Evolutionary conservation across 1,139 yeast species (phyloP).

Genomic region (Yamadazyma conglobata): DNA sequence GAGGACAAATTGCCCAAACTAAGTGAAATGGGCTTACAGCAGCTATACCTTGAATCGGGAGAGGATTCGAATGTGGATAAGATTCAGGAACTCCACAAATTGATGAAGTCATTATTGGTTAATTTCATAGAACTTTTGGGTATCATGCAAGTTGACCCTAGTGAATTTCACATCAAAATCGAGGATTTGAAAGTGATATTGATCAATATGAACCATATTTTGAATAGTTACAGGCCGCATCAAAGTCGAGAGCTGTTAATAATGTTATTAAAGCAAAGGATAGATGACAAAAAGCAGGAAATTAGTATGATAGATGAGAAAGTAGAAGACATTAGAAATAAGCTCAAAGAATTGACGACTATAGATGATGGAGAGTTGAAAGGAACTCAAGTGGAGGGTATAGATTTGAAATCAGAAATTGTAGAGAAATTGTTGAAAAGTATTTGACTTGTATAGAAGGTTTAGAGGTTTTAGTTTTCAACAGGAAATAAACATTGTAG

Average conservation of each 20-base stretch:
- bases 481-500: too few species aligned
- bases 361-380: slow-evolving; percentile 8
- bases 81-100: slow-evolving; percentile 63
- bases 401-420: slow-evolving; percentile 15
- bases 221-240: slow-evolving; percentile 85
- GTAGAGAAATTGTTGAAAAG: slow-evolving; percentile 12
- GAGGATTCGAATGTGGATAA: slow-evolving; percentile 51
- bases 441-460: slow-evolving; percentile 4
- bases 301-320: slow-evolving; percentile 49
- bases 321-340: slow-evolving; percentile 41
- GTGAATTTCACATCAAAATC: slow-evolving; percentile 58
- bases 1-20: slow-evolving; percentile 68
- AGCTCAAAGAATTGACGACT: slow-evolving; percentile 30
- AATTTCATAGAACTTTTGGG: slow-evolving; percentile 75
- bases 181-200: slow-evolving; percentile 72
- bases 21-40: slow-evolving; percentile 64
- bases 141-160: slow-evolving; percentile 67
- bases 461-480: background rate
- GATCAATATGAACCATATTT: slow-evolving; percentile 77
- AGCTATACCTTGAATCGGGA: slow-evolving; percentile 50
- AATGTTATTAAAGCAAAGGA: slow-evolving; percentile 62
- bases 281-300: slow-evolving; percentile 51
- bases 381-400: slow-evolving; percentile 6
- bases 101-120: slow-evolving; percentile 64
- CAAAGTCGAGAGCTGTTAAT: slow-evolving; percentile 82